Base-by-base conservation (phyloP, 495 filamentous ascomycete species). In the Tuber aestivum region DNA sequence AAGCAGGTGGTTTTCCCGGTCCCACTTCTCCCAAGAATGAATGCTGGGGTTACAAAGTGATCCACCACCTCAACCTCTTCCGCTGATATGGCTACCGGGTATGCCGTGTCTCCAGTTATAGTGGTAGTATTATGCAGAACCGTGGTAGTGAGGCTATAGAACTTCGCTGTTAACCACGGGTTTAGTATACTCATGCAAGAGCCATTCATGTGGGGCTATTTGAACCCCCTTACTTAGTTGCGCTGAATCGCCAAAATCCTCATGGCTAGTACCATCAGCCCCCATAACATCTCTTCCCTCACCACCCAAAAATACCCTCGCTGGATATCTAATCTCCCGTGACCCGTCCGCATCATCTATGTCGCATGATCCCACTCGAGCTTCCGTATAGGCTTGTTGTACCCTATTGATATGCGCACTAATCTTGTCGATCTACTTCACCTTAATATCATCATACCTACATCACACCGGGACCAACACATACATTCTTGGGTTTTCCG, bases 1-100 rank as follows among this genome's bases (percentile, higher is more conserved):
- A 87, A 69, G 41, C 86, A 87, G 0, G 85, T 85, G 0, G 86
- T 87, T 74, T 87, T 87, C 0, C 86, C 86, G 0, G 86, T 40
- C 38, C 38, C 38, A 7, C 38, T 40, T 40, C 38, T 40, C 38
- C 38, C 38, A 2, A 40, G 38, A 9, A 87, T 86, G 40, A 87
- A 75, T 71, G 75, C 84, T 0, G 85, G 75, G 42, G 79, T 82
- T n/a, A 79, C 50, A 56, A 82, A 80, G 42, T 87, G 84, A 6
- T 74, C 71, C 12, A 87, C 84, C 32, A 86, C 80, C 14, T 77
- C 70, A 8, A 79, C 61, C 42, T 87, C 86, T 12, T 85, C 80
- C 0, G 73, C 45, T 0, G 85, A 85, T 20, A 86, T 75, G 32
- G 87, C 85, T 48, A 87, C 82, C 12, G 86, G 85, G 37, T 85